Base-by-base conservation (phyloP, 2,329 filamentous ascomycete species). In the Volutella citrinella region DNA sequence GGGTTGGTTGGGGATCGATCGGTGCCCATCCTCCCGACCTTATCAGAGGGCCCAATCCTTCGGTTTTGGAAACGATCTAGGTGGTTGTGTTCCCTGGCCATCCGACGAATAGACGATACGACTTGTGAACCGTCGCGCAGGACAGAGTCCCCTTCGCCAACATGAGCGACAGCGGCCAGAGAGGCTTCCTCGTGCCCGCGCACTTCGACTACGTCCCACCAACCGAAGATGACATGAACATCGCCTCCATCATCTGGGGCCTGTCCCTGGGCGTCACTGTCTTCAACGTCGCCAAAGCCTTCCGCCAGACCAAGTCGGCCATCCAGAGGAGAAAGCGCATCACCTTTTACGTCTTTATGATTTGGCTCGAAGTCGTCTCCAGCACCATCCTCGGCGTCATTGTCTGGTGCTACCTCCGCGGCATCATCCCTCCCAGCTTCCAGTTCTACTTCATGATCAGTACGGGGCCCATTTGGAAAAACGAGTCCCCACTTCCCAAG, bases 391-490 rank as follows among this genome's bases (percentile, higher is more conserved):
- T 54, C 26, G 48, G 51, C 23, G 19, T 51, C 0, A 48, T 54
- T 36, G 43, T 39, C 17, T 54, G 51, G 51, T 43, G 54, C 6
- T 48, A 54, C 30, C 46, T 54, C 9, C 38, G 47, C 30, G 33
- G 34, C 1, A 26, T 29, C 3, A 43, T 54, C 26, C 38, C 40
- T 0, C 52, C 61, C 10, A 65, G 61, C 55, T 60, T 54, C 26
- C 37, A 51, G 16, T 54, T 48, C 10, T 54, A 42, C 24, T 51
- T 54, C 34, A 48, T 50, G 14, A 54, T 54, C 25, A 49, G 51
- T 54, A 46, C 17, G 49, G 32, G 48, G 51, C 46, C 35, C 28
- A 31, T 10, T 19, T 2, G 1, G 3, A 5, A 3, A n/a, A n/a
- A n/a, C n/a, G n/a, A n/a, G n/a, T n/a, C n/a, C n/a, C 3, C 7